phyloP scores from a whole-genome alignment of 176 grass and related monocot species.

The Musa beccarii region DNA sequence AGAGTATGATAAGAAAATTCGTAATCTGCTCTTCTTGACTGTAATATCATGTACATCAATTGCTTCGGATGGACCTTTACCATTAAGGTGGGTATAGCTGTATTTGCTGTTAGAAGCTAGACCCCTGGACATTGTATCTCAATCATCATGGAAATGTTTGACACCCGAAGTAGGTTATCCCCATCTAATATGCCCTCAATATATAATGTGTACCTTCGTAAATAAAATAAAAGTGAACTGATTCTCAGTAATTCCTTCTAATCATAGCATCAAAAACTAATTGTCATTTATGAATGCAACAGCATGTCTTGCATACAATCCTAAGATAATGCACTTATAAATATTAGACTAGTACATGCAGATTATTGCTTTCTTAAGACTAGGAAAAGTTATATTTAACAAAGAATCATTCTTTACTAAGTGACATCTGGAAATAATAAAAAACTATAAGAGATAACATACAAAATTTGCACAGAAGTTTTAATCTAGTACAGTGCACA shows the following conservation, averaged over 20 bases:
- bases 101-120: slow-evolving; percentile 14
- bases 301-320: neutral
- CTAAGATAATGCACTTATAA: neutral
- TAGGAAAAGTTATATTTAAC: neutral
- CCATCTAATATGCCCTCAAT: neutral
- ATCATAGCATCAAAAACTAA: neutral
- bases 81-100: slow-evolving; percentile 22
- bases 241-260: neutral
- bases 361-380: neutral
- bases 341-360: neutral
- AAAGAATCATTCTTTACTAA: no score
- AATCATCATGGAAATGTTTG: neutral
- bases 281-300: neutral
- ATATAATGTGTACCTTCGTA: neutral
- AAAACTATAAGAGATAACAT: neutral
- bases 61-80: slow-evolving; percentile 16
- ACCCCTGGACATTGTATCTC: neutral
- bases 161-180: neutral
- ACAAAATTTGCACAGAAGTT: neutral
- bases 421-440: neutral
- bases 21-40: slow-evolving; percentile 32
- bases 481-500: neutral
- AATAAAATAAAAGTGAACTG: neutral
- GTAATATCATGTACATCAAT: slow-evolving; percentile 55
- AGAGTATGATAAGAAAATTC: slow-evolving; percentile 32